Evolutionary conservation across 2,329 filamentous ascomycete species (phyloP).

Genomic region (Diaporthe sp.): DNA sequence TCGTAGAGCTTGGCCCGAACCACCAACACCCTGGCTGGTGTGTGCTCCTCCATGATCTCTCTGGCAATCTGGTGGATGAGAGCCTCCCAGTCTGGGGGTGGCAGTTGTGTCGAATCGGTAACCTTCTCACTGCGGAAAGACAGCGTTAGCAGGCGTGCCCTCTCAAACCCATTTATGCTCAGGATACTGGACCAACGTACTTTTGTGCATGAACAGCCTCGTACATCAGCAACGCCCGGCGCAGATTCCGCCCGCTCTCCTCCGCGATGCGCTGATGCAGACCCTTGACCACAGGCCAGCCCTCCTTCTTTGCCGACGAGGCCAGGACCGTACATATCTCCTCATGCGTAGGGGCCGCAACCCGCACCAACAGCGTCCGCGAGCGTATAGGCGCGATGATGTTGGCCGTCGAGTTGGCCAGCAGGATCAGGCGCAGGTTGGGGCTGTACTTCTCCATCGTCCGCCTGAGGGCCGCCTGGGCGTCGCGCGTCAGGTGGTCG

Average conservation of each 20-base stretch:
- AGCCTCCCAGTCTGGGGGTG: conserved; percentile 96
- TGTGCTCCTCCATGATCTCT: conserved; percentile 93
- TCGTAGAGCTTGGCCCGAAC: conserved; percentile 97
- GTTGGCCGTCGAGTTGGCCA: conserved; percentile 97
- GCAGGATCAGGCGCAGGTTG: conserved; percentile 89
- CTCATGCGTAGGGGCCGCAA: conserved; percentile 86
- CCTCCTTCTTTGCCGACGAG: conserved; percentile 79
- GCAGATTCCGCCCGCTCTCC: conserved; percentile 91
- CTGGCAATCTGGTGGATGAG: conserved; percentile 90
- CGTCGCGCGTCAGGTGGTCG: conserved; percentile 92
- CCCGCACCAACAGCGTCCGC: conserved; percentile 89
- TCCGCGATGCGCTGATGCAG: conserved; percentile 88
- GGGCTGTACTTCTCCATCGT: conserved; percentile 99
- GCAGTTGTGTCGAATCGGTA: conserved; percentile 87
- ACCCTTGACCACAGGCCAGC: conserved; percentile 80
- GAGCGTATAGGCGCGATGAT: conserved; percentile 99
- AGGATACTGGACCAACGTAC: conserved; percentile 64
- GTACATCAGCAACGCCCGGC: conserved; percentile 93
- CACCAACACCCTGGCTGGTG: conserved; percentile 87
- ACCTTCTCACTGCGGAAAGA: conserved; percentile 80
- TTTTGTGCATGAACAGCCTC: conserved; percentile 98
- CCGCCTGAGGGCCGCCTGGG: conserved; percentile 91
- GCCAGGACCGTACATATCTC: conserved; percentile 87
- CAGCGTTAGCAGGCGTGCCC: conserved; percentile 25
- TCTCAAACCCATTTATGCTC: background rate